Evolutionary conservation across 2,329 filamentous ascomycete genomes (phyloP), one percentile per base, ranked within the genome.

Genomic region (Didymella glomerata): DNA sequence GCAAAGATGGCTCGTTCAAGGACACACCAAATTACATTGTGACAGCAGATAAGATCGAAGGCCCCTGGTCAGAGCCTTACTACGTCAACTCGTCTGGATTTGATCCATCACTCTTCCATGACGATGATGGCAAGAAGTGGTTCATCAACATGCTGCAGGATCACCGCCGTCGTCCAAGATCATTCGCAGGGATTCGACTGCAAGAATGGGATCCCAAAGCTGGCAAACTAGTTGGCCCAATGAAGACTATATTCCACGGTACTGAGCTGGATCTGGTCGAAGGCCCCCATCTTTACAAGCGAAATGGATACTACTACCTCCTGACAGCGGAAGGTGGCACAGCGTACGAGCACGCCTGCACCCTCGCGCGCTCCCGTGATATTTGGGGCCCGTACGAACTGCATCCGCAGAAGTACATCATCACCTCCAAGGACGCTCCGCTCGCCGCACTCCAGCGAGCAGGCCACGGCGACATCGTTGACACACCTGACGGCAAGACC

Each of bases 11-110:
- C 13, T 85, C 83, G 2, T 88, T 87, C 80, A 88, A 87, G 70
- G 86, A 88, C 65, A 81, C 84, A 1, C 86, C 84, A 63, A 89
- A 88, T 48, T 89, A 88, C 68, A 87, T 89, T 57, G 83, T 89
- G 52, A 83, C 80, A 13, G 68, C 73, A 11, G 65, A 70, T 0
- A 65, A 76, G 5, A 84, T 88, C 52, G 80, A 84, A 36, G 86
- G 86, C 0, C 85, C 86, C 0, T 88, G 86, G 86, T 86, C 84
- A 0, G 86, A 88, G 48, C 85, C 86, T 0, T 70, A 85, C 7
- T 85, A 85, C 65, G 78, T 81, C 68, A 88, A 88, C 68, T 85
- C 84, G 0, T 87, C 84, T 0, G 86, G 86, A 1, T 88, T 89
- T 65, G 86, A 89, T 65, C 86, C 86, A 3, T 72, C 68, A 1